Base-by-base conservation (phyloP, 225 moss, liverwort and hornwort genomes). In the Rhytidiadelphus loreus region DNA sequence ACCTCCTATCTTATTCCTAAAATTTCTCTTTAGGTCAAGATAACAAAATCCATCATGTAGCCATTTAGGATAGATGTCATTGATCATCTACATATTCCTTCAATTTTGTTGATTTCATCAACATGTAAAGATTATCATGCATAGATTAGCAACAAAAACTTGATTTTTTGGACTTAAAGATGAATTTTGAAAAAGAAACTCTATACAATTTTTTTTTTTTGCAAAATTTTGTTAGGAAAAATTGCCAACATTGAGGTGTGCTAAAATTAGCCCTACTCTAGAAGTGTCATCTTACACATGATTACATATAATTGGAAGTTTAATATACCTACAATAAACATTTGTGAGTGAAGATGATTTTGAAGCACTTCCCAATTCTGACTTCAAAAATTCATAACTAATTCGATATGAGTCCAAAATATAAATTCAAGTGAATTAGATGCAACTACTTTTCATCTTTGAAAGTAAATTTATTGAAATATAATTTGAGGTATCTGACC, bases 181-280 rank as follows among this genome's bases (percentile, higher is more conserved):
- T 52, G 16, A 52, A 15, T 52, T 52, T 52, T 16, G 52, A 52
- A 52, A 48, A 11, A 48, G 11, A 48, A 48, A 48, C 48, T 48
- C 48, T 11, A 48, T 48, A 10, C 48, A 48, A 48, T 48, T 48
- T 48, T 11, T 9, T 11, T 11, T 48, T 48, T 48, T 48, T 10
- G 9, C 48, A 8, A 48, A 48, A 48, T 48, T 8, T 48, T 48
- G 11, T 48, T 48, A 48, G 52, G 11, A 52, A 52, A 52, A 16
- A 52, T 16, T 29, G 6, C 11, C 6, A 44, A 18, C 11, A 46
- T 18, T 73, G 1, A 3, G 3, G 12, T 12, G 7, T 19, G 7
- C 12, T 30, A 48, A 11, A 73, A 73, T 0, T 0, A 2, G 0
- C 4, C 11, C 11, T 18, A 18, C 7, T 19, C 2, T 46, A 73